These are phyloP conservation scores for Ogataea saltuana DNA, from an alignment of 805 yeast species.

Conservation along the genomic window DNA sequence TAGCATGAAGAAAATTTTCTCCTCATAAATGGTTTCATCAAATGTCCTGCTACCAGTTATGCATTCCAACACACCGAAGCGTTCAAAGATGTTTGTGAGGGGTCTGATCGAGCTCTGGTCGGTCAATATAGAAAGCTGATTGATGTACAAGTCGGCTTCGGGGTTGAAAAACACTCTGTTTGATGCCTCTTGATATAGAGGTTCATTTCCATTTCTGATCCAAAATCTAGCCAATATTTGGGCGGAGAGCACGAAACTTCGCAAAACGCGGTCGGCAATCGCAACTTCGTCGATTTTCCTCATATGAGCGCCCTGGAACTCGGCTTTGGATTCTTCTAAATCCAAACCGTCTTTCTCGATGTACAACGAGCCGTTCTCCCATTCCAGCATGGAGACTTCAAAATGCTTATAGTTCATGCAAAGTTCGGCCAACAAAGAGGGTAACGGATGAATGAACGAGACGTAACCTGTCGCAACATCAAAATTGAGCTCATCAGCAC, in stretches of 20 bases:
- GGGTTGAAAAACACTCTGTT: constrained; percentile 24
- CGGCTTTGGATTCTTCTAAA: constrained; percentile 14
- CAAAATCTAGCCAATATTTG: constrained; percentile 68
- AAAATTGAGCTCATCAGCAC: constrained; percentile 32
- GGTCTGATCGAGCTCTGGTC: constrained; percentile 39
- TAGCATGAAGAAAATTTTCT: constrained; percentile 44
- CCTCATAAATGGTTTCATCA: constrained; percentile 46
- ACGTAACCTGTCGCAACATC: constrained; percentile 47
- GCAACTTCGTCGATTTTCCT: constrained; percentile 40
- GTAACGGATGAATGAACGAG: constrained; percentile 61
- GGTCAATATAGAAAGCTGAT: constrained; percentile 43
- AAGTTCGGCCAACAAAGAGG: constrained; percentile 52
- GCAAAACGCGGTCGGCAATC: constrained; percentile 57
- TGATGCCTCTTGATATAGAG: constrained; percentile 24
- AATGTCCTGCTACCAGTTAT: constrained; percentile 20
- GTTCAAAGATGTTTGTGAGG: constrained; percentile 44
- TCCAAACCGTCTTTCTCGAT: constrained; percentile 7
- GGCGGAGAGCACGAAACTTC: constrained; percentile 59
- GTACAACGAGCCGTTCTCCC: constrained; percentile 15
- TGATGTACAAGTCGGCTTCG: constrained; percentile 46
- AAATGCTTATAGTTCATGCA: constrained; percentile 38
- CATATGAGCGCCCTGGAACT: too few species aligned
- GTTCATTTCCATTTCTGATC: constrained; percentile 67
- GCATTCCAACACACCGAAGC: constrained; percentile 54
- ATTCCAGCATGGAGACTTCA: constrained; percentile 18